Evolutionary conservation across 495 filamentous ascomycete genomes (phyloP), one percentile per base, ranked within the genome.

Genomic region (Penicillium lagena): DNA sequence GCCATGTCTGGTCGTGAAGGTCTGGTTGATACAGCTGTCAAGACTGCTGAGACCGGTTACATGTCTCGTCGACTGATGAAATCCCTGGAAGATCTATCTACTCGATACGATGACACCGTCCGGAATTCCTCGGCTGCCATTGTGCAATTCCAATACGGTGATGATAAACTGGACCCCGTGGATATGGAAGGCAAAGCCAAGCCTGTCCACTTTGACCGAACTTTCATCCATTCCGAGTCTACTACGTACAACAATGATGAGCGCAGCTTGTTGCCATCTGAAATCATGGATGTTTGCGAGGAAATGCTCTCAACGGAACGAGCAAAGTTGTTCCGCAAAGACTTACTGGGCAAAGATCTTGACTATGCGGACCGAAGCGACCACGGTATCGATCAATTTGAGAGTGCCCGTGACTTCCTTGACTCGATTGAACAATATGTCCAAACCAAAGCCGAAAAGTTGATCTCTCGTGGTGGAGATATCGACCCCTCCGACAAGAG

Each of bases 31-130:
- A 98, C 93, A n/a, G 93, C 93, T 29, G 93, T 98, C 67, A 98
- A 98, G 72, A 98, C 93, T 12, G 93, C 93, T 27, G 93, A 98
- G 65, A 98, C 93, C 6, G 93, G 93, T 42, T 98, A 98, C 70
- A 98, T 98, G 94, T 96, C 90, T 47, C 82, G 93, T 68, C 84
- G 93, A 35, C 64, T 98, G 63, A 97, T 98, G 93, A 98, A 98
- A 68, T 93, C 87, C 0, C 72, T 98, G 31, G 93, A 98, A 59
- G 93, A 98, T 76, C 71, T 97, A 7, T 93, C 89, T 0, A 85
- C 85, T 0, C 76, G 85, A 55, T 98, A 98, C 52, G 93, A 98
- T 61, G 76, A 93, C 57, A 97, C 94, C 2, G 94, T 98, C 2
- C 81, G 93, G 39, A 96, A 90, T 29, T 93, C 87, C 2, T 83